Evolutionary conservation across 305 asterid genomes (phyloP).

Genomic region (Andrographis paniculata): DNA sequence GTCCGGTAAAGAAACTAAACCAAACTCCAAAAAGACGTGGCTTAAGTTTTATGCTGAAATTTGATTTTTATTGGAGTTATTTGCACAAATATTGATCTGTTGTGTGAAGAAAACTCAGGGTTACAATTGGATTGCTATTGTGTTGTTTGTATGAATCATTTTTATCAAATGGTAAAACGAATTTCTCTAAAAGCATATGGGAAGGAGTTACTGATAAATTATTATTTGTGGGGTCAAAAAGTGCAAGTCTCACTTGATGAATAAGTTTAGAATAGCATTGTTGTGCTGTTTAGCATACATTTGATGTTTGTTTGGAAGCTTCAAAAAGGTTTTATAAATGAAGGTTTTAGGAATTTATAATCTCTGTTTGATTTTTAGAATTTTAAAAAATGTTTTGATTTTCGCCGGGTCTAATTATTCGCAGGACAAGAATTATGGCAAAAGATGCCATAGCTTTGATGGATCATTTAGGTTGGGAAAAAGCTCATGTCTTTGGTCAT

Average conservation of each 20-base stretch:
- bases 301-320: conserved; percentile 12
- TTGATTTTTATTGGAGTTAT: not conserved
- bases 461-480: conserved; percentile 93
- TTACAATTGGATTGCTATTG: too few relatives aligned
- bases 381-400: not conserved
- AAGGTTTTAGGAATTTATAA: conserved; percentile 16
- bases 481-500: conserved; percentile 93
- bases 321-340: conserved; percentile 14
- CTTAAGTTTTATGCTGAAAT: not conserved
- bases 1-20: too few relatives aligned
- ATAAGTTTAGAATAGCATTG: conserved; percentile 10
- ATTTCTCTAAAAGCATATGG: too few relatives aligned
- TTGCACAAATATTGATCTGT: too few relatives aligned
- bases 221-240: too few relatives aligned
- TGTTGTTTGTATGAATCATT: too few relatives aligned
- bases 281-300: conserved; percentile 15
- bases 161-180: too few relatives aligned
- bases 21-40: too few relatives aligned
- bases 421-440: conserved; percentile 85
- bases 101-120: too few relatives aligned
- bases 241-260: not conserved
- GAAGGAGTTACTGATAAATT: too few relatives aligned
- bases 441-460: conserved; percentile 85
- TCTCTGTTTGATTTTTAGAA: too few relatives aligned
- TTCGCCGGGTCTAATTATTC: not conserved